Base-by-base conservation (phyloP, 345 rosid genomes). In the Bretschneidera sinensis region DNA sequence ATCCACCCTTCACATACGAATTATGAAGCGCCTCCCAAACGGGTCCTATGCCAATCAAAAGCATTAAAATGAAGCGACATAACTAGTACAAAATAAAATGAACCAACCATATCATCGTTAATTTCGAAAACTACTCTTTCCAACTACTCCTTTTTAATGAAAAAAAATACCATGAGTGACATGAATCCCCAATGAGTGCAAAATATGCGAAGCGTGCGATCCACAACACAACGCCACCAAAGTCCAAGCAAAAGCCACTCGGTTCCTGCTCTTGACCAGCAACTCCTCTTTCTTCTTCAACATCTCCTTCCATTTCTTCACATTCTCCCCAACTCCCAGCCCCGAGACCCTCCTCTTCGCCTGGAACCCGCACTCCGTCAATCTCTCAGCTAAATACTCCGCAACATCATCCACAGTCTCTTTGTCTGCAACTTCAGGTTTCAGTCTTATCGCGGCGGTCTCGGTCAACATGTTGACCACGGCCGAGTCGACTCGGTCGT, bases 221-320 rank as follows among this genome's bases (percentile, higher is more conserved):
- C 99, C 97, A 64, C 99, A 89, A 72, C 96, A 94, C 68, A 94
- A 53, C 24, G 99, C 96, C 74, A 87, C 99, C 76, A 89, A 71
- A 39, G 90, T 89, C 99, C 99, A 89, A 11, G 99, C 95, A 67
- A 92, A 83, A 10, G 88, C 85, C 62, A 89, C 96, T 10, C 97
- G 85, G 17, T 87, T 85, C 77, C 92, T 82, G n/a, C 89, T 87
- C 83, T 79, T 79, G 24, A 72, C 62, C 2, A 89, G 71, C 82
- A 85, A 54, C 21, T 89, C 92, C 71, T 92, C 97, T 72, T 89
- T 89, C 83, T 80, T 87, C 73, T 63, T 67, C 52, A 68, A 79
- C 89, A 80, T 83, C 34, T 81, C 96, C 68, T 79, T 75, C 97
- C 99, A 92, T 63, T 85, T 89, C 59, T 61, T 83, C 71, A 86